phyloP scores from a whole-genome alignment of 2,329 filamentous ascomycete species.

The Fusarium sp. region DNA sequence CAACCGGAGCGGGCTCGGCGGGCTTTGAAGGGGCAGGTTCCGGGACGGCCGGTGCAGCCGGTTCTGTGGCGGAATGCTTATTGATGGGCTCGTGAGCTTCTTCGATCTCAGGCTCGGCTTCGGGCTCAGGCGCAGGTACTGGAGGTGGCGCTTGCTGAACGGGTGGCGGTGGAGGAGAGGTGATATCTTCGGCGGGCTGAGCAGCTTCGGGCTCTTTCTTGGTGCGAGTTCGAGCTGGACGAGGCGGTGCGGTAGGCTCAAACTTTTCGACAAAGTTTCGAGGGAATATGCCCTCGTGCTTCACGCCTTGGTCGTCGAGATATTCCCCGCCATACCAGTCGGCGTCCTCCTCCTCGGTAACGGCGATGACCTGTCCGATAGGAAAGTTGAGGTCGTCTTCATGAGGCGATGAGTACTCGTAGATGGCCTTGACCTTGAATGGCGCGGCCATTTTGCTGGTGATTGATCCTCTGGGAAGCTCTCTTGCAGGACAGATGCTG shows the following conservation, averaged over 20 bases:
- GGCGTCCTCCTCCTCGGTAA: slow-evolving; percentile 90
- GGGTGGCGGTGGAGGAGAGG: slow-evolving; percentile 52
- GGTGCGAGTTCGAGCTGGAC: slow-evolving; percentile 79
- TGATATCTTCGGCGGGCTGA: slow-evolving; percentile 54
- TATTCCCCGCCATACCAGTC: slow-evolving; percentile 97
- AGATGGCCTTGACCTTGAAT: slow-evolving; percentile 96
- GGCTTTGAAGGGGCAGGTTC: slow-evolving; percentile 49
- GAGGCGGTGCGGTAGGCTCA: slow-evolving; percentile 89
- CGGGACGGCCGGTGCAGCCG: slow-evolving; percentile 50
- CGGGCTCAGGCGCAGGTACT: slow-evolving; percentile 53
- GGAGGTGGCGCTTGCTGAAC: slow-evolving; percentile 50
- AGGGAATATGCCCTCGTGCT: slow-evolving; percentile 89
- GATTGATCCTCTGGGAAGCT: slow-evolving; percentile 48
- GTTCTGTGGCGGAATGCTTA: slow-evolving; percentile 52
- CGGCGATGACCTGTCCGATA: slow-evolving; percentile 89
- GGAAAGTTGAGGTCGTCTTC: slow-evolving; percentile 94
- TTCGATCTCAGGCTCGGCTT: slow-evolving; percentile 52
- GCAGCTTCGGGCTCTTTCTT: slow-evolving; percentile 67
- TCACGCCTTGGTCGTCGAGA: slow-evolving; percentile 77
- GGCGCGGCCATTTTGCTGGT: slow-evolving; percentile 73
- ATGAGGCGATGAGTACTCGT: slow-evolving; percentile 92
- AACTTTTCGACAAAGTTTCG: slow-evolving; percentile 98
- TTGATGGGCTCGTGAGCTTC: slow-evolving; percentile 50
- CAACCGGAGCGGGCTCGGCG: slow-evolving; percentile 52
- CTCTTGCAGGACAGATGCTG: slow-evolving; percentile 48